phyloP scores from a whole-genome alignment of 2,329 filamentous ascomycete genomes.

The Colletotrichum chlorophyti region DNA sequence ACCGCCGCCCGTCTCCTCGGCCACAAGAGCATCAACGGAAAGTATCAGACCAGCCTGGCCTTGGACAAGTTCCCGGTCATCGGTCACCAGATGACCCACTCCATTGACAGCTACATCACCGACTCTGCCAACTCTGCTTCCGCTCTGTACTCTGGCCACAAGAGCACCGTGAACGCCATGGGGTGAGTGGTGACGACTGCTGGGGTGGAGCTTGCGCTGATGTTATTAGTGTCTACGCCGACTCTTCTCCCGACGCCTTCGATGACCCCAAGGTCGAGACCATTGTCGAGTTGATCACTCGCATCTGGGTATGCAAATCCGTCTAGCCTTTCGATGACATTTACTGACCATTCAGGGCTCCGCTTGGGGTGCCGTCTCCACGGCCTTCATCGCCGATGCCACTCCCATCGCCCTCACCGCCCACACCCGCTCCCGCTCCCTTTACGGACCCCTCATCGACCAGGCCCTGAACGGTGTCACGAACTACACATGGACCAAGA shows the following conservation, averaged over 20 bases:
- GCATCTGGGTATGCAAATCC: conserved; percentile 68
- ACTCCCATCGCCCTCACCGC: conserved; percentile 78
- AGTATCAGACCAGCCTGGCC: conserved; percentile 77
- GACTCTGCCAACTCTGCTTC: conserved; percentile 87
- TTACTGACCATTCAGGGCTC: conserved; percentile 45
- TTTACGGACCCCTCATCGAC: conserved; percentile 77
- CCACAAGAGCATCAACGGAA: conserved; percentile 84
- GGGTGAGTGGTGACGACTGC: conserved; percentile 51
- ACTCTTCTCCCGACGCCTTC: conserved; percentile 75
- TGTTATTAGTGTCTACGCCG: conserved; percentile 67
- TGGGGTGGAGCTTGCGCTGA: neutral
- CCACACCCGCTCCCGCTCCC: conserved; percentile 73
- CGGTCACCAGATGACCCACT: conserved; percentile 90
- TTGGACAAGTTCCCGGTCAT: conserved; percentile 87
- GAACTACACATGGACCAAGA: conserved; percentile 83
- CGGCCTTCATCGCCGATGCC: conserved; percentile 82
- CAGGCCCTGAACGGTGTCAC: conserved; percentile 77
- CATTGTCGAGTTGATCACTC: conserved; percentile 78
- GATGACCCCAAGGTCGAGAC: conserved; percentile 90
- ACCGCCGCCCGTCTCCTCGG: conserved; percentile 81
- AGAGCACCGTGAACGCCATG: conserved; percentile 82
- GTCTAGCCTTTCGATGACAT: neutral
- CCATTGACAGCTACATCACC: conserved; percentile 84
- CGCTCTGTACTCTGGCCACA: conserved; percentile 83
- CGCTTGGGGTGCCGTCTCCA: conserved; percentile 73